Evolutionary conservation across 345 rosid species (phyloP), one percentile per base, ranked within the genome.

Genomic region (Hevea brasiliensis): DNA sequence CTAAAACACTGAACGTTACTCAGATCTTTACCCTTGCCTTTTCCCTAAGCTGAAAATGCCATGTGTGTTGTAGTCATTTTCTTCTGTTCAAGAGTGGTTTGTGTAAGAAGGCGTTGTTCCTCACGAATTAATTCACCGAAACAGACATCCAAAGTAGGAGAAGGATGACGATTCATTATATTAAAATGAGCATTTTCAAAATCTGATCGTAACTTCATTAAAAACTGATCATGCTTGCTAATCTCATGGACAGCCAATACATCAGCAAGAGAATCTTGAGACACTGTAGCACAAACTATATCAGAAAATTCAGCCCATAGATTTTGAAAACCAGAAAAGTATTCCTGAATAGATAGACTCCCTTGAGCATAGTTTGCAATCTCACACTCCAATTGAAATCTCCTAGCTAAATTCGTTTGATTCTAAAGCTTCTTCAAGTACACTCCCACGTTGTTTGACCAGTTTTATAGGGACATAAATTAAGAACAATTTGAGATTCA

Each of bases 331-430:
- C n/a, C n/a, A n/a, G n/a, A n/a, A n/a, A n/a, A n/a, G n/a, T n/a
- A n/a, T n/a, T n/a, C n/a, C n/a, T n/a, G n/a, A n/a, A n/a, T n/a
- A n/a, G n/a, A n/a, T n/a, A n/a, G n/a, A n/a, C n/a, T n/a, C n/a
- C n/a, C n/a, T n/a, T n/a, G n/a, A n/a, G n/a, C n/a, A n/a, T n/a
- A n/a, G n/a, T n/a, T n/a, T n/a, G n/a, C n/a, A n/a, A n/a, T n/a
- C n/a, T n/a, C n/a, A n/a, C n/a, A 74, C 24, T 71, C 70, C 21
- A 75, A 55, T 0, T 67, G 62, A 60, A 71, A 75, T 3, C 1
- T 32, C 0, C 35, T 6, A 0, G 74, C 62, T 2, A 5, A 23
- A 10, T 65, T 70, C 6, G 53, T 54, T 8, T 71, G 48, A 61
- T 71, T 15, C 1, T 72, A 75, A 7, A 72, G 4, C 18, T 62